These are phyloP conservation scores for Rhynchosporium graminicola DNA, from an alignment of 2,329 filamentous ascomycete species.

Conservation along the genomic window DNA sequence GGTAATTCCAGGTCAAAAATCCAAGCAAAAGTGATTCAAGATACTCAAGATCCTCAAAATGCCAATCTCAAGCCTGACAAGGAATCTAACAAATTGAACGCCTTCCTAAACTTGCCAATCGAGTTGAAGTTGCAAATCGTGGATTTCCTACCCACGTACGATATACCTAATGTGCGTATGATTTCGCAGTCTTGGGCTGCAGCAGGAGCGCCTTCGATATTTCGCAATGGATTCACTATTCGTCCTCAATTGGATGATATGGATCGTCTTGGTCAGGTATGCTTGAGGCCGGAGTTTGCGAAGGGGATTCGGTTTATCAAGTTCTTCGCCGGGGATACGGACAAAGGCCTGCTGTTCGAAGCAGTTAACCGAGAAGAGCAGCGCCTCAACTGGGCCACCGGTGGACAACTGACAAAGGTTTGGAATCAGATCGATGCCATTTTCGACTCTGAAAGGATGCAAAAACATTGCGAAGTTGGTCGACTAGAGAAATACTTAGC, in stretches of 20 bases:
- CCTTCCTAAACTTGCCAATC: constrained; percentile 8
- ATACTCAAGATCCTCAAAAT: neutral
- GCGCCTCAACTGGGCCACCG: neutral
- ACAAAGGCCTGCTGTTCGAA: neutral
- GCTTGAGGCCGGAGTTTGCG: constrained; percentile 12
- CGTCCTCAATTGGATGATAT: constrained; percentile 17
- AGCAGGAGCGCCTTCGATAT: constrained; percentile 13
- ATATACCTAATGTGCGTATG: constrained; percentile 16
- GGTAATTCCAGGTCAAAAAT: constrained; percentile 3
- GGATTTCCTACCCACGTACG: constrained; percentile 9
- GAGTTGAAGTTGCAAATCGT: constrained; percentile 24
- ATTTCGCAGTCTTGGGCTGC: constrained; percentile 21
- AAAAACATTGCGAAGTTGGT: constrained; percentile 4
- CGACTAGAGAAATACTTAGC: neutral
- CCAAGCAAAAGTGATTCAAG: neutral
- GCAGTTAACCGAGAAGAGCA: constrained; percentile 6
- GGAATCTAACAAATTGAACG: neutral
- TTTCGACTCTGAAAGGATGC: neutral
- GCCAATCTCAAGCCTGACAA: neutral
- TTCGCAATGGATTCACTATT: constrained; percentile 15
- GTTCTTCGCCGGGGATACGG: constrained; percentile 17
- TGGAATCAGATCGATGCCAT: constrained; percentile 10
- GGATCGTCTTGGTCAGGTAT: constrained; percentile 4
- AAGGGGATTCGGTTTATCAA: constrained; percentile 4
- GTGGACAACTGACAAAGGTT: constrained; percentile 5